phyloP scores from a whole-genome alignment of 2,329 filamentous ascomycete species.

The Leptographium radiaticola region DNA sequence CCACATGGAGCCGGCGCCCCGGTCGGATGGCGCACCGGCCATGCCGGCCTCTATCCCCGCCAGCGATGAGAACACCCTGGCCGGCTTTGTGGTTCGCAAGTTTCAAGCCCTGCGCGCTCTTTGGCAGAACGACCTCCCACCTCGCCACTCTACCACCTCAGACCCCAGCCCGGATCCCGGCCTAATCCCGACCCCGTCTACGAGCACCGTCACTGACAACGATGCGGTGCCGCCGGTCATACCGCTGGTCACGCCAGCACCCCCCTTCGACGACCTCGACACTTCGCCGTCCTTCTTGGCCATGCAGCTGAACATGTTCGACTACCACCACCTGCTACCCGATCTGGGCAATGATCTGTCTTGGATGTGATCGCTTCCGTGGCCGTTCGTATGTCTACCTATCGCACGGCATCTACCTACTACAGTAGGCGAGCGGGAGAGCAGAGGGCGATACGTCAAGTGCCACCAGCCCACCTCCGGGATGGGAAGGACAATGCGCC shows the following conservation, averaged over 20 bases:
- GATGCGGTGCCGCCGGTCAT: too few species aligned
- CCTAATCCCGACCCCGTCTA: too few species aligned
- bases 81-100: not conserved
- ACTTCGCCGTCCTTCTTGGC: not conserved
- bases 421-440: too few species aligned
- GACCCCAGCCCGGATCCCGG: too few species aligned
- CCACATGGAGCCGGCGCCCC: not conserved
- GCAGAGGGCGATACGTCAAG: too few species aligned
- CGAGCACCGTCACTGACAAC: too few species aligned
- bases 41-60: not conserved
- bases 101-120: not conserved
- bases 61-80: not conserved
- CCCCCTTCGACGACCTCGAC: not conserved
- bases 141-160: not conserved
- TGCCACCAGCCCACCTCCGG: too few species aligned
- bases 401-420: too few species aligned
- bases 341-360: not conserved
- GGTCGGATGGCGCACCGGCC: not conserved
- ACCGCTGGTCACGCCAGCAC: too few species aligned
- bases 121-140: not conserved
- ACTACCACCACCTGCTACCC: not conserved
- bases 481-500: too few species aligned
- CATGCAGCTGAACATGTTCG: not conserved
- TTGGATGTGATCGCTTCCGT: not conserved
- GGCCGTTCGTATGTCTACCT: too few species aligned